Base-by-base conservation (phyloP, 129 eudicot genomes). In the Glebionis coronaria region DNA sequence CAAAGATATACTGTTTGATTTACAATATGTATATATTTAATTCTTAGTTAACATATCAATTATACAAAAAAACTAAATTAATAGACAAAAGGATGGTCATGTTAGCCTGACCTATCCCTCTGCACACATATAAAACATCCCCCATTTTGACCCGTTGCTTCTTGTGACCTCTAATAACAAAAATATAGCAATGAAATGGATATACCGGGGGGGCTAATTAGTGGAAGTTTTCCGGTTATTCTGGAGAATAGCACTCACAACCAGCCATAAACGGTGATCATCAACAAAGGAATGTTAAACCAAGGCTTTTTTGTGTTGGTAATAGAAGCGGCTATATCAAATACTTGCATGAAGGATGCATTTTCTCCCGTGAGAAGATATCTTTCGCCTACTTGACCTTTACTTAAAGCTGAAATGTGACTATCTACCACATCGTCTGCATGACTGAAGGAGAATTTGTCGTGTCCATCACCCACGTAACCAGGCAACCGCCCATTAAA, bases 291-390 rank as follows among this genome's bases (percentile, higher is more conserved):
- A 65, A 87, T 81, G 60, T 31, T 62, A 56, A 90, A 70, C 68
- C 79, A 67, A 60, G 97, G 91, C n/a, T 65, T 82, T 45, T 61
- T 70, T 52, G 95, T 87, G 28, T 71, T 35, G 58, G 95, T 90
- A 56, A 90, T 77, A 60, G 42, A 45, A 3, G 97, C 97, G 67
- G 84, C 84, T 29, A 78, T 45, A 63, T 90, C 92, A 75, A 90
- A 90, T n/a, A 87, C 89, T 69, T 90, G 79, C 63, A 62, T 77
- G 77, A 90, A 87, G 35, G 97, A 90, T 40, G 84, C 92, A 81
- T 90, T 87, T 74, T 90, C 95, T 63, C 95, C 97, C 6, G 97
- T 87, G 47, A 90, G 97, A 76, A 90, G 91, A 69, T 90, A 90
- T 72, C 92, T 79, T 81, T 87, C 88, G 49, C 95, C 95, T 0